Base-by-base conservation (phyloP, 2,329 filamentous ascomycete genomes). In the Cladosporium austrohemisphaericum region DNA sequence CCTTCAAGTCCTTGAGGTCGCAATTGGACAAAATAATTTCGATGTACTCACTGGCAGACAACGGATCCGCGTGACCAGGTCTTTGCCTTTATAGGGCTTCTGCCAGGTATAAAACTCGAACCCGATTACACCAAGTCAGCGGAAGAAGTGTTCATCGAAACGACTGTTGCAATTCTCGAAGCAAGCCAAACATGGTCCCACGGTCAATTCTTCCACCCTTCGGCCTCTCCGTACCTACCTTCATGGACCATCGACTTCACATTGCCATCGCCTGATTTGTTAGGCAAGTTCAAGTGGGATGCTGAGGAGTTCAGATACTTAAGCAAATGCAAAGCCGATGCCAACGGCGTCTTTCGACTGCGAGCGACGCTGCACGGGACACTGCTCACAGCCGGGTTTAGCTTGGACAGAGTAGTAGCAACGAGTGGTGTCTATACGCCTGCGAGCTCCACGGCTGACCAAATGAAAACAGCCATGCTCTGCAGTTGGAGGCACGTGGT, bases 191-290 rank as follows among this genome's bases (percentile, higher is more conserved):
- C 32, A 16, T 35, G 32, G 32, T 35, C 32, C 4, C 16, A 35
- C 10, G 5, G 8, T 5, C 14, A 10, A 3, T 35, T 35, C 14
- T 5, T 16, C 10, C n/a, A 5, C 5, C 13, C 25, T 2, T 29
- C 38, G 2, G 3, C 18, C 7, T 41, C 38, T 3, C 16, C 23
- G 2, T 41, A 6, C 38, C 9, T 41, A 8, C 38, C 38, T 3
- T 41, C 38, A 4, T 41, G 38, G 38, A 26, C 18, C 3, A 22
- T 41, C 19, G 26, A 41, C 38, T 41, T 41, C 14, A 19, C 38
- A 4, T 9, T 7, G n/a, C n/a, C n/a, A n/a, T n/a, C n/a, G n/a
- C n/a, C n/a, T n/a, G n/a, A n/a, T n/a, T n/a, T n/a, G n/a, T n/a
- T n/a, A n/a, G n/a, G n/a, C 23, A 18, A 28, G 4, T 6, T 11